Evolutionary conservation across 495 filamentous ascomycete genomes (phyloP), one percentile per base, ranked within the genome.

Genomic region (Tuber umbilicatum): DNA sequence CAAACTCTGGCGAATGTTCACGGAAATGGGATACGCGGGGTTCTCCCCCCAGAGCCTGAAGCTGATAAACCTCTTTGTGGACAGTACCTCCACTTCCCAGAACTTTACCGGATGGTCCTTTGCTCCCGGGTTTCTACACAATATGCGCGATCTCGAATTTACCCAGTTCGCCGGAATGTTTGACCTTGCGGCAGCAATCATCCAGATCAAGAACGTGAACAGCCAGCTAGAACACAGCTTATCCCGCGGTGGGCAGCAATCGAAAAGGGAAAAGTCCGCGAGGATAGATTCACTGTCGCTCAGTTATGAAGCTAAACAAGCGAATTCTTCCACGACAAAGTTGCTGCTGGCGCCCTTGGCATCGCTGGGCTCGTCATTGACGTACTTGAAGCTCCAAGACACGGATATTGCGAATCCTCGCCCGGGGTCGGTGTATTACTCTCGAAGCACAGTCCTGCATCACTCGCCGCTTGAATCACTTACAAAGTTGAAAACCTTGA

Each of bases 391-490:
- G 60, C 76, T 81, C 47, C 47, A 72, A 7, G 80, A 81, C 37
- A 75, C 72, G 5, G 74, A 78, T 40, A 45, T 74, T 42, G 17
- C 79, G 35, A 75, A 76, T 14, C 75, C 71, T 31, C 74, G 60
- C 37, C 41, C 76, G n/a, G 77, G 77, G 39, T 47, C 60, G 23
- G 78, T 79, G 60, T 60, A 73, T 31, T 79, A 79, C 64, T 70
- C 76, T 23, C 70, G 76, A 31, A 39, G 41, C 38, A 70, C 67
- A 27, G 70, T 76, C 31, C 42, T 78, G 35, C 69, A 79, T 37
- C 73, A 80, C n/a, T 81, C 80, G 7, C 80, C 80, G 4, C 79
- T 81, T 1, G 80, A 81, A 70, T 69, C 68, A 27, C 50, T 81
- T 23, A 72, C 75, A 1, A 76, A 75, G 17, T 70, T 81, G 14